Evolutionary conservation across 371 early-diverging fungal genomes (phyloP).

Genomic region (Nematocida minor): DNA sequence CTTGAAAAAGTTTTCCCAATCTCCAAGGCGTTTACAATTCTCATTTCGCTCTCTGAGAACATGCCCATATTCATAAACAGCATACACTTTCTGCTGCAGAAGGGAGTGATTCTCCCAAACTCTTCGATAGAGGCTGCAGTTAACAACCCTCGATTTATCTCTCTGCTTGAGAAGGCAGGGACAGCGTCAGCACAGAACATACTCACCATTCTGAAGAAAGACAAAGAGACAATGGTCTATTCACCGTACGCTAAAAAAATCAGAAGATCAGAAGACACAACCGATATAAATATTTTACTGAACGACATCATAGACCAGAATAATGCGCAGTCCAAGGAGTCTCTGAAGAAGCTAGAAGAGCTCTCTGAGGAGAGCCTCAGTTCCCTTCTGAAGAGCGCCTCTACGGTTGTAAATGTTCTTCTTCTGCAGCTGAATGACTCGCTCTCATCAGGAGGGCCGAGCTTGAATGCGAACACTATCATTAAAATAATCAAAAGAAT

Average conservation of each 20-base stretch:
- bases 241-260: conserved; percentile 26
- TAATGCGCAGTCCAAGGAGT: background rate
- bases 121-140: background rate
- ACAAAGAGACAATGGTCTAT: background rate
- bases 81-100: conserved; percentile 22
- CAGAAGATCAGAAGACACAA: background rate
- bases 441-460: conserved; percentile 30
- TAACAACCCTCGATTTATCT: conserved; percentile 8
- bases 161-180: conserved; percentile 15
- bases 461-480: background rate
- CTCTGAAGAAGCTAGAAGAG: conserved; percentile 25
- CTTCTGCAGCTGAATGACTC: conserved; percentile 49
- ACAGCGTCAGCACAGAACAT: background rate
- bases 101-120: background rate
- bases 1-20: conserved; percentile 34
- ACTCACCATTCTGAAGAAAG: background rate
- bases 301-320: conserved; percentile 51
- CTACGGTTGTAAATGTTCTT: conserved; percentile 44
- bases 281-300: conserved; percentile 32
- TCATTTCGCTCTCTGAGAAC: conserved; percentile 19
- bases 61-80: background rate
- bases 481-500: conserved; percentile 32
- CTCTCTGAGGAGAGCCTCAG: background rate
- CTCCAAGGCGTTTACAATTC: conserved; percentile 13
- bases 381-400: conserved; percentile 12